Evolutionary conservation across 192 early-diverging fungal genomes (phyloP).

Genomic region (Chytriomyces sp.): DNA sequence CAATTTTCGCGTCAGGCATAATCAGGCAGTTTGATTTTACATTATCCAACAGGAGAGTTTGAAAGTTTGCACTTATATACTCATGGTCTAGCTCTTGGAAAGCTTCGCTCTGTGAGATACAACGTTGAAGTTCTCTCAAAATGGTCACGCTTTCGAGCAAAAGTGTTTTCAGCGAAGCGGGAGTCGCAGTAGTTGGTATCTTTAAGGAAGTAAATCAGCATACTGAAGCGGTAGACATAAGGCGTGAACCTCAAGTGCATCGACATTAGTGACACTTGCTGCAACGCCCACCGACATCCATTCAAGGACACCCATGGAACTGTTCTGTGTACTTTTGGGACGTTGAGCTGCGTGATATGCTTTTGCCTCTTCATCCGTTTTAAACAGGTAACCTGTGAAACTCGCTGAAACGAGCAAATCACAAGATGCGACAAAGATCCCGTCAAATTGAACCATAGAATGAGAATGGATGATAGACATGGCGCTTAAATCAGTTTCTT

Average conservation of each 20-base stretch:
- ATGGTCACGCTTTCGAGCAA: not conserved
- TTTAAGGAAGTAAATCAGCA: not conserved
- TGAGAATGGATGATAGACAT: conserved; percentile 10
- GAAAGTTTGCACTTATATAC: conserved; percentile 3
- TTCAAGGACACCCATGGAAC: not conserved
- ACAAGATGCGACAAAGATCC: conserved; percentile 20
- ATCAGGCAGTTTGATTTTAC: not conserved
- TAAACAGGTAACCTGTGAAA: conserved; percentile 11
- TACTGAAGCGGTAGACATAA: too few species aligned
- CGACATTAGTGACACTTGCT: not conserved
- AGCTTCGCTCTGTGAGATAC: not conserved
- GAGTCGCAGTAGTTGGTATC: not conserved
- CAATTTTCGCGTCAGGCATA: not conserved
- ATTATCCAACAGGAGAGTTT: too few species aligned
- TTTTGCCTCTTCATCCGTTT: not conserved
- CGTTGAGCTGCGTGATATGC: not conserved
- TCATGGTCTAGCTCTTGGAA: too few species aligned
- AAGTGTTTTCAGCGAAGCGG: not conserved
- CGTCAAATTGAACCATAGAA: conserved; percentile 14
- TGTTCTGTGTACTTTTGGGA: not conserved
- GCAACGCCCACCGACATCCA: not conserved
- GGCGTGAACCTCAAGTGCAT: too few species aligned
- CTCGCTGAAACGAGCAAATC: conserved; percentile 13
- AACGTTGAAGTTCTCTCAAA: not conserved
- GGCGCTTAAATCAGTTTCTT: not conserved